phyloP scores from a whole-genome alignment of 2,329 filamentous ascomycete species.

The Hymenoscyphus linearis region DNA sequence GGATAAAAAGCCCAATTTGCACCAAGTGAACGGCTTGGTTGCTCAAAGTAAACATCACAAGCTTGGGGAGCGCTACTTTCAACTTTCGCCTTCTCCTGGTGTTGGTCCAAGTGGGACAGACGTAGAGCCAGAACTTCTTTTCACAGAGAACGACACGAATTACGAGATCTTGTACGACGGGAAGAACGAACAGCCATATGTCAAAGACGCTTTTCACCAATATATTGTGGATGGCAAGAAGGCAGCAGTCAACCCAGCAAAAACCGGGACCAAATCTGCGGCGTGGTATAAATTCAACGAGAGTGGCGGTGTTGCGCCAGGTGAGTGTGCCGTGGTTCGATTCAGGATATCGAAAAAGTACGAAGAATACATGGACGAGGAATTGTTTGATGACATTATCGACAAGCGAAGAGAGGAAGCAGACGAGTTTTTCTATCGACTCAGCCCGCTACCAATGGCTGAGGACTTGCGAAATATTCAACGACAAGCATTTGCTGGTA shows the following conservation, averaged over 20 bases:
- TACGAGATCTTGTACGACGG: slow-evolving; percentile 69
- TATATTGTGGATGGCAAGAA: slow-evolving; percentile 80
- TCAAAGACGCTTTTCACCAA: slow-evolving; percentile 93
- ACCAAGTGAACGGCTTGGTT: slow-evolving; percentile 57
- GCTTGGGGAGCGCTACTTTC: slow-evolving; percentile 76
- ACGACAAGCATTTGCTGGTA: slow-evolving; percentile 87
- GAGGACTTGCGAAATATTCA: slow-evolving; percentile 94
- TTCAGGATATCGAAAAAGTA: slow-evolving; percentile 77
- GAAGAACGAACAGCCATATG: slow-evolving; percentile 74
- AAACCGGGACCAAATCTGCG: slow-evolving; percentile 79
- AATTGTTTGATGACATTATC: slow-evolving; percentile 84
- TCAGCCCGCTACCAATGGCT: slow-evolving; percentile 88
- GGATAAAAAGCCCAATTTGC: slow-evolving; percentile 76
- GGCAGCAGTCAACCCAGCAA: slow-evolving; percentile 72
- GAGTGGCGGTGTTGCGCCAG: slow-evolving; percentile 77
- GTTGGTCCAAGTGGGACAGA: slow-evolving; percentile 74
- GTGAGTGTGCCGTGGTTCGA: slow-evolving; percentile 91
- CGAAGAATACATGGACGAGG: slow-evolving; percentile 81
- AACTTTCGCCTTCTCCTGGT: slow-evolving; percentile 85
- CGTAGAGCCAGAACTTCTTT: slow-evolving; percentile 77
- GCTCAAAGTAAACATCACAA: slow-evolving; percentile 74
- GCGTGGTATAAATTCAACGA: slow-evolving; percentile 93
- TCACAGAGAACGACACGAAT: slow-evolving; percentile 96
- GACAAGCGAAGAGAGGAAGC: slow-evolving; percentile 84
- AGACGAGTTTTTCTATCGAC: slow-evolving; percentile 90